Conservation (phyloP, 192 early-diverging fungal genomes). For the Umbelopsis ramanniana region DNA sequence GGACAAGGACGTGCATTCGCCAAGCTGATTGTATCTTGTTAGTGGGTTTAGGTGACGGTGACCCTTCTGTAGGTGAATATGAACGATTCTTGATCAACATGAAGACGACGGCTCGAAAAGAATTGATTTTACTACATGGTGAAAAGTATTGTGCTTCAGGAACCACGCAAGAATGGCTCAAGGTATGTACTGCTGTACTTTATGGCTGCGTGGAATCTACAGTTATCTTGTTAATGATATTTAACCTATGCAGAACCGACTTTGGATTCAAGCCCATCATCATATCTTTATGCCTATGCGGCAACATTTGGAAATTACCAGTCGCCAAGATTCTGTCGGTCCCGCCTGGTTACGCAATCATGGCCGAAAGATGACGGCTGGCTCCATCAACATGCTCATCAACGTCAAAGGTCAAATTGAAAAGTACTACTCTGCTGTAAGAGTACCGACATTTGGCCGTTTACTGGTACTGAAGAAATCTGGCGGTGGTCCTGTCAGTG, state of each 20-base stretch:
- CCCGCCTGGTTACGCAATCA: conserved; percentile 47
- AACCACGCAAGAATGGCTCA: conserved; percentile 89
- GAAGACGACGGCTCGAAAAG: conserved; percentile 98
- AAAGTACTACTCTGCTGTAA: conserved; percentile 64
- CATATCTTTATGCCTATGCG: conserved; percentile 84
- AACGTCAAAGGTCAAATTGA: conserved; percentile 68
- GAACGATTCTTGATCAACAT: conserved; percentile 90
- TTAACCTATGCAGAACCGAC: conserved; percentile 52
- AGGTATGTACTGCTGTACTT: conserved; percentile 38
- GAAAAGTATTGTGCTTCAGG: conserved; percentile 78
- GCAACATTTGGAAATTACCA: conserved; percentile 34
- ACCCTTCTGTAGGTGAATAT: conserved; percentile 88
- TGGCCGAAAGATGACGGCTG: conserved; percentile 49
- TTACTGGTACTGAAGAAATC: conserved; percentile 35
- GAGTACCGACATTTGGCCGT: conserved; percentile 46
- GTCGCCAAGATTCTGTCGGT: conserved; percentile 25
- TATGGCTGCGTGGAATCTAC: background rate
- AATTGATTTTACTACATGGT: conserved; percentile 90
- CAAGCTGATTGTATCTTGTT: conserved; percentile 96
- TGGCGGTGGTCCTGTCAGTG: conserved; percentile 17
- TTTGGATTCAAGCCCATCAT: conserved; percentile 97
- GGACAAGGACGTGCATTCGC: conserved; percentile 95
- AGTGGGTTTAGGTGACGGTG: conserved; percentile 90
- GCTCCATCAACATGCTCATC: conserved; percentile 51
- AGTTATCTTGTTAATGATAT: background rate